Conservation (phyloP, 1,139 yeast species). For the Hanseniaspora uvarum region DNA sequence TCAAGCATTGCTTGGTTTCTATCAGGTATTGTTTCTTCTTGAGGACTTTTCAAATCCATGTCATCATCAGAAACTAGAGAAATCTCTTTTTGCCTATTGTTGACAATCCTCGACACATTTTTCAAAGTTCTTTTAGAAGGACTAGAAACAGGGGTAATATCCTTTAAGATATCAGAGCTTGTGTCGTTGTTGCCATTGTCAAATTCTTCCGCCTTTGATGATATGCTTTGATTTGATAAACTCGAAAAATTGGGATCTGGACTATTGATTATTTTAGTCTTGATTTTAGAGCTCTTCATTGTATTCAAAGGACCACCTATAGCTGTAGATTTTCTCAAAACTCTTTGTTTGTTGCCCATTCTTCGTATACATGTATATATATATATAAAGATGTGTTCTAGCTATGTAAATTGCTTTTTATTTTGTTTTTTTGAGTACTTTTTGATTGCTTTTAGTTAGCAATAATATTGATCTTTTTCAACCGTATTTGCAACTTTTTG, state of each 20-base stretch:
- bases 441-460: background rate
- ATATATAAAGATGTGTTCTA: background rate
- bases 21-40: background rate
- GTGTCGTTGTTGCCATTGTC: background rate
- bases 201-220: background rate
- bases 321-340: background rate
- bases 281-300: background rate
- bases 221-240: background rate
- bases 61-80: constrained; percentile 5
- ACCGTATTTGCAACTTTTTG: background rate
- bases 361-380: background rate
- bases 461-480: background rate
- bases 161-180: constrained; percentile 1
- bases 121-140: constrained; percentile 3
- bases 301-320: background rate
- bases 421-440: no score
- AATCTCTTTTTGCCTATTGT: background rate
- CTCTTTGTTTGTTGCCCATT: background rate
- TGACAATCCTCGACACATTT: background rate
- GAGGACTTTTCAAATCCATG: background rate
- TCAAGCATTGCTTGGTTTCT: background rate
- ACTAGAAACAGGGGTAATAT: background rate
- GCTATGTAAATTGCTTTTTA: background rate
- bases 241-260: background rate
- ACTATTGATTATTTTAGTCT: background rate